Conservation (phyloP, 176 grass and related monocot genomes). For the Phyllostachys edulis region DNA sequence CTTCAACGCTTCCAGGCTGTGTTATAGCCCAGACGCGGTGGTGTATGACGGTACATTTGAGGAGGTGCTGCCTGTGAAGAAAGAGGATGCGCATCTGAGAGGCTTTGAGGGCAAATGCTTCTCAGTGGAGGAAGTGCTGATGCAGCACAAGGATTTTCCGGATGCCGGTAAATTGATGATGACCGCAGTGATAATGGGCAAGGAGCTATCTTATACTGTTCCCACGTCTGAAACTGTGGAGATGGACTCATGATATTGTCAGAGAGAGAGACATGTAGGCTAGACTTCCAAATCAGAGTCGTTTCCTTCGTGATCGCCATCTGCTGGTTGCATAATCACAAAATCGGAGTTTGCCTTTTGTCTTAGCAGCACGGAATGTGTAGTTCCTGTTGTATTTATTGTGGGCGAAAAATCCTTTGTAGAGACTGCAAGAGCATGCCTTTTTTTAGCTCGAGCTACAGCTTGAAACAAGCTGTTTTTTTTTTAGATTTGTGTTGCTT, state of each 20-base stretch:
- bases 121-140: conserved; percentile 79
- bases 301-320: background rate
- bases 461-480: background rate
- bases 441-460: background rate
- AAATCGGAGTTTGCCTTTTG: background rate
- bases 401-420: background rate
- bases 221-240: conserved; percentile 40
- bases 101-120: conserved; percentile 48
- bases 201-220: conserved; percentile 35
- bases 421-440: background rate
- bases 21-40: conserved; percentile 58
- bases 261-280: background rate
- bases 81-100: conserved; percentile 48
- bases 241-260: conserved; percentile 47
- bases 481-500: background rate
- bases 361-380: background rate
- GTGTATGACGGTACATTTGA: conserved; percentile 68
- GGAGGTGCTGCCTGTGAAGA: conserved; percentile 71
- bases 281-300: background rate
- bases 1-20: conserved; percentile 66
- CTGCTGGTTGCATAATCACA: background rate
- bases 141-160: conserved; percentile 79
- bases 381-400: conserved; percentile 26
- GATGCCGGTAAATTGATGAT: conserved; percentile 94
- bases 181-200: conserved; percentile 70